A percentile compares a stretch with the other conserved stretches of the same genome.
These are phyloP conservation scores for Coprinopsis strossmayeri DNA, from an alignment of 768 basidiomycete species.

Conservation along the genomic window DNA sequence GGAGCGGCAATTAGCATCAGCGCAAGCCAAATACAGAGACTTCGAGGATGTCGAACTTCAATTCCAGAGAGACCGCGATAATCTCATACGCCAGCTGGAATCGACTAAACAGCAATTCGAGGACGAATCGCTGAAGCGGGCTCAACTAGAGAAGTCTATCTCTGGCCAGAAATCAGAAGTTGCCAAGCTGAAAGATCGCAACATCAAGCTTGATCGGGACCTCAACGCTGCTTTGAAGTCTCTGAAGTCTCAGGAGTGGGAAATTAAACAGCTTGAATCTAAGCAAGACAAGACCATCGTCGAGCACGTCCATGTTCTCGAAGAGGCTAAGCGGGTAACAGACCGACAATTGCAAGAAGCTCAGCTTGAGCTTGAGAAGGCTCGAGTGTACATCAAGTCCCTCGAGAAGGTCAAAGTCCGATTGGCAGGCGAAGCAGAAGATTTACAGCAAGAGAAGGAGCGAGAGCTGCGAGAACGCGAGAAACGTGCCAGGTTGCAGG, in stretches of 20 bases:
- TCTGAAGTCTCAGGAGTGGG: conserved; percentile 76
- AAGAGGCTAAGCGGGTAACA: conserved; percentile 92
- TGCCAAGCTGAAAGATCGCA: conserved; percentile 57
- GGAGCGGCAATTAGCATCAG: conserved; percentile 67
- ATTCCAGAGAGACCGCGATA: conserved; percentile 75
- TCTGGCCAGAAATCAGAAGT: conserved; percentile 67
- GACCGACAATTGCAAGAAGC: conserved; percentile 86
- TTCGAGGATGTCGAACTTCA: conserved; percentile 86
- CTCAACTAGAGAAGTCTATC: conserved; percentile 63
- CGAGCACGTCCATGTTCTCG: conserved; percentile 93
- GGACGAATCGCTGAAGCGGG: conserved; percentile 62
- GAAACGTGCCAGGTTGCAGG: conserved; percentile 55
- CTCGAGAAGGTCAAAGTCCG: conserved; percentile 76
- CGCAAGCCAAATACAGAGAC: conserved; percentile 73
- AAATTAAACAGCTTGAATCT: conserved; percentile 78
- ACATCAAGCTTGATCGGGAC: conserved; percentile 69
- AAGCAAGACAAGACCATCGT: conserved; percentile 97
- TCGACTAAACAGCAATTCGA: conserved; percentile 67
- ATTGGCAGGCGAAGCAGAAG: conserved; percentile 76
- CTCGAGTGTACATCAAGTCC: conserved; percentile 73
- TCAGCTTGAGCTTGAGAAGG: conserved; percentile 68
- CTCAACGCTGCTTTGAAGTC: conserved; percentile 77
- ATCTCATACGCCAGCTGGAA: conserved; percentile 69
- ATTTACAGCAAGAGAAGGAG: conserved; percentile 69
- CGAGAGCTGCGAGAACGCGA: conserved; percentile 64